phyloP scores from a whole-genome alignment of 78 protist genomes.

The Planoprotostelium fungivorum region DNA sequence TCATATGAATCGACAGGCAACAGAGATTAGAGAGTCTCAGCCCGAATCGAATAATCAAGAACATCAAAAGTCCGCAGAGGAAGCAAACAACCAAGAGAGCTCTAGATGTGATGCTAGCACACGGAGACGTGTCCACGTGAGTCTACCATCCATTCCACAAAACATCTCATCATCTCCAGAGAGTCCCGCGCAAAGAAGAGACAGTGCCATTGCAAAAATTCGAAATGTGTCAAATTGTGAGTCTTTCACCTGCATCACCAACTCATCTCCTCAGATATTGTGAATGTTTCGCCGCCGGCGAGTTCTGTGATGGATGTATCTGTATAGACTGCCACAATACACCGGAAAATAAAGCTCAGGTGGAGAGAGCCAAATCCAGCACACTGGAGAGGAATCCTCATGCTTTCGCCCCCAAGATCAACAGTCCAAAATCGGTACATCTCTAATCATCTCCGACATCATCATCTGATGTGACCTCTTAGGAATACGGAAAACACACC shows the following conservation, averaged over 20 bases:
- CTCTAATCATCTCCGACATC: background rate
- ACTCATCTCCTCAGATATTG: conserved; percentile 34
- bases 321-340: conserved; percentile 67
- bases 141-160: background rate
- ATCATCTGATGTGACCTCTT: background rate
- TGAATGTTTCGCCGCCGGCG: conserved; percentile 68
- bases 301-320: conserved; percentile 52
- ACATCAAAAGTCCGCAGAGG: background rate
- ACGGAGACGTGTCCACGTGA: background rate
- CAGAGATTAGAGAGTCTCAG: background rate
- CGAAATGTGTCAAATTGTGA: conserved; percentile 72
- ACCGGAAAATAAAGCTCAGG: conserved; percentile 41
- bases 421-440: background rate
- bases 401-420: conserved; percentile 74
- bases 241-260: background rate
- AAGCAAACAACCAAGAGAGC: background rate
- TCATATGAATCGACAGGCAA: background rate
- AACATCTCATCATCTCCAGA: background rate
- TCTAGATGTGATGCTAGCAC: background rate
- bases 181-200: background rate
- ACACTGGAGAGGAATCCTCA: conserved; percentile 73
- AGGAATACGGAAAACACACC: conserved; percentile 32
- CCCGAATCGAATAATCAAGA: background rate
- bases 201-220: conserved; percentile 80
- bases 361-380: conserved; percentile 34